Conservation (phyloP, 352 stramenopile genomes). For the Phytophthora pini region DNA sequence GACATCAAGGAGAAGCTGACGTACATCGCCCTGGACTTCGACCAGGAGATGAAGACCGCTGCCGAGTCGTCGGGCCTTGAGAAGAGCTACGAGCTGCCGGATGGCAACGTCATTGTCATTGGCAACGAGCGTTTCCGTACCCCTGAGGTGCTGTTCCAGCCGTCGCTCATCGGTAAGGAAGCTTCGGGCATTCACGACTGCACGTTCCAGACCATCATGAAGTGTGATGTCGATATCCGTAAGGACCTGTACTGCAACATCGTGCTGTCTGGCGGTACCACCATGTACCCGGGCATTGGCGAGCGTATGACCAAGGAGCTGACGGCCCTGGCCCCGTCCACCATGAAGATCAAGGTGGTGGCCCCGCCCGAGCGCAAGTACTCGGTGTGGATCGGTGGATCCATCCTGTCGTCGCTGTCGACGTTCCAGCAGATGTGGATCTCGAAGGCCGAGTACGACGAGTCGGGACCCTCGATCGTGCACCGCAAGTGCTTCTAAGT, state of each 20-base stretch:
- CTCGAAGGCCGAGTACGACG: constrained; percentile 97
- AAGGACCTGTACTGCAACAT: constrained; percentile 97
- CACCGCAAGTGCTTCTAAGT: constrained; percentile 96
- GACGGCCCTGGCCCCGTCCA: constrained; percentile 84
- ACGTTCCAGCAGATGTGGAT: constrained; percentile 99
- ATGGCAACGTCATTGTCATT: constrained; percentile 98
- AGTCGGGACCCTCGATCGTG: constrained; percentile 96
- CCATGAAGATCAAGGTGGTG: constrained; percentile 97
- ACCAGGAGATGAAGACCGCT: constrained; percentile 94
- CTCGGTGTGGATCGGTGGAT: constrained; percentile 98
- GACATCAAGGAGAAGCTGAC: constrained; percentile 99
- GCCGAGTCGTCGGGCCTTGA: constrained; percentile 79
- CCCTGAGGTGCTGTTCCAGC: constrained; percentile 96
- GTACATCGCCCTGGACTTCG: constrained; percentile 96
- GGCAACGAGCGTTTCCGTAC: constrained; percentile 96
- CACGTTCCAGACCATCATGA: constrained; percentile 86
- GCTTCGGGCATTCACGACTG: constrained; percentile 84
- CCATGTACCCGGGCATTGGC: constrained; percentile 96
- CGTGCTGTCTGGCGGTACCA: constrained; percentile 96
- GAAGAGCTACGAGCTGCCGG: constrained; percentile 96
- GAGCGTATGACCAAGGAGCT: constrained; percentile 96
- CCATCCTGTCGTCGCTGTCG: constrained; percentile 96
- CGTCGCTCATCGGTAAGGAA: constrained; percentile 93
- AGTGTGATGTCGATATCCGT: constrained; percentile 92
- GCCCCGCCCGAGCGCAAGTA: constrained; percentile 94